These are phyloP conservation scores for Phycomyces nitens DNA, from an alignment of 192 early-diverging fungal species.

Conservation along the genomic window DNA sequence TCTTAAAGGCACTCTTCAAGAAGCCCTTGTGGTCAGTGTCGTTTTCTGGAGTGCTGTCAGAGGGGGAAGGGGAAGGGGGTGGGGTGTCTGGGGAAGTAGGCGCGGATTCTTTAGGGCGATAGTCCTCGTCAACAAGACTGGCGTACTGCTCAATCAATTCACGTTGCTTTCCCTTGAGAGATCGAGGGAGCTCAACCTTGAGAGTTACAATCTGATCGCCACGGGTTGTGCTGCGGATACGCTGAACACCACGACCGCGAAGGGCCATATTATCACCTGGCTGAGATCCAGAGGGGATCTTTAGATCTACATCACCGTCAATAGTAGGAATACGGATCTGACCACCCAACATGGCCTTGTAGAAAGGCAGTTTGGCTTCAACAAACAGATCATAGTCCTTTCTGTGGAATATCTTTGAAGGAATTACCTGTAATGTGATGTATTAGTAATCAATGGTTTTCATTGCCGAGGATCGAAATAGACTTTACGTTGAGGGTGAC, in stretches of 20 bases:
- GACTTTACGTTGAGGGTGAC: slow-evolving; percentile 67
- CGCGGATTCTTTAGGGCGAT: slow-evolving; percentile 6
- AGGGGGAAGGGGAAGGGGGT: slow-evolving; percentile 18
- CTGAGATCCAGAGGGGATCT: slow-evolving; percentile 81
- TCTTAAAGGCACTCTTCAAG: slow-evolving; percentile 61
- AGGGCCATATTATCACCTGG: slow-evolving; percentile 80
- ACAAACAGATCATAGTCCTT: slow-evolving; percentile 80
- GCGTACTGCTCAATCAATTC: slow-evolving; percentile 60
- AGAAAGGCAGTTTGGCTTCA: slow-evolving; percentile 73
- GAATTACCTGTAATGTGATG: slow-evolving; percentile 29
- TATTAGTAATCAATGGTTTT: too few species aligned
- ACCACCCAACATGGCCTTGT: slow-evolving; percentile 87
- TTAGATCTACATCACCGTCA: slow-evolving; percentile 95
- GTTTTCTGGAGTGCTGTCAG: slow-evolving; percentile 16
- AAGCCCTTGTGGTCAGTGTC: slow-evolving; percentile 40
- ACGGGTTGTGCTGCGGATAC: slow-evolving; percentile 49
- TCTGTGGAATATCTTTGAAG: slow-evolving; percentile 75
- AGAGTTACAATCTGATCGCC: slow-evolving; percentile 93
- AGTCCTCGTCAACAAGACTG: slow-evolving; percentile 31
- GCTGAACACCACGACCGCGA: slow-evolving; percentile 70
- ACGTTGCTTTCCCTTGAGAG: slow-evolving; percentile 46
- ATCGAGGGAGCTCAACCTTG: slow-evolving; percentile 74
- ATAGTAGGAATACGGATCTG: slow-evolving; percentile 83
- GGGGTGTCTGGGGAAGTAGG: slow-evolving; percentile 12
- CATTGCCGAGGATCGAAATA: too few species aligned